A percentile compares a stretch with the other conserved stretches of the same genome.
These are phyloP conservation scores for Globisporangium megalacanthum DNA, from an alignment of 352 stramenopile species.

Conservation along the genomic window DNA sequence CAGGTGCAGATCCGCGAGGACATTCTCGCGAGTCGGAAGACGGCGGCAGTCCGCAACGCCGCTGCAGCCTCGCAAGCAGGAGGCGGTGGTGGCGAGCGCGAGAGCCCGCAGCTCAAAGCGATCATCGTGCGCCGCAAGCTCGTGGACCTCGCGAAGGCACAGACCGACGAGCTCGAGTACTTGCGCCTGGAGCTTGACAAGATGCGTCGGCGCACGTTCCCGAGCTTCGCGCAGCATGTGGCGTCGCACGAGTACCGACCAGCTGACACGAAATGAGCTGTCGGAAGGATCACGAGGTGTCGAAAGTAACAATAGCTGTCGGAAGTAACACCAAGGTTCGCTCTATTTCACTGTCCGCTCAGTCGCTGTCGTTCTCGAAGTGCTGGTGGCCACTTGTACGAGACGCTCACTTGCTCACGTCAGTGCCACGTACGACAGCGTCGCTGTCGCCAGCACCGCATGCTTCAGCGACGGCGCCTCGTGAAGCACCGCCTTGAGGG, in stretches of 20 bases:
- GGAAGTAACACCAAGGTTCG: background rate
- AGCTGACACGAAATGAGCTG: constrained; percentile 16
- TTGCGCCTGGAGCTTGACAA: constrained; percentile 86
- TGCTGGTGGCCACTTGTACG: background rate
- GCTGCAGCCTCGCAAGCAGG: background rate
- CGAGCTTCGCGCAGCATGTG: constrained; percentile 78
- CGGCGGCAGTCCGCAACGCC: constrained; percentile 29
- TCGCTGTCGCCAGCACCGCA: constrained; percentile 24
- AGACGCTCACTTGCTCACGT: constrained; percentile 15
- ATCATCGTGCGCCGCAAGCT: constrained; percentile 86
- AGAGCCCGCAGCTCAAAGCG: constrained; percentile 62
- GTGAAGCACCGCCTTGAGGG: constrained; percentile 23
- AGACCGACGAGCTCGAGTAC: constrained; percentile 91
- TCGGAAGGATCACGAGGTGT: background rate
- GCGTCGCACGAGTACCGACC: constrained; percentile 25
- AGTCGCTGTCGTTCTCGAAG: background rate
- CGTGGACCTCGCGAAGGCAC: constrained; percentile 83
- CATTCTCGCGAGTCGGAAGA: constrained; percentile 75
- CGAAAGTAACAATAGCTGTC: background rate
- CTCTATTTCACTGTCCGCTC: background rate
- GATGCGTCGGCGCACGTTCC: constrained; percentile 90
- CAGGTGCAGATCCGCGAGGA: constrained; percentile 87
- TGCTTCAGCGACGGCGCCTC: constrained; percentile 40
- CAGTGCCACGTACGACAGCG: constrained; percentile 16
- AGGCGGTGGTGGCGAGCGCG: constrained; percentile 10